Conservation (phyloP, 352 stramenopile genomes). For the Globisporangium recalcitrans region DNA sequence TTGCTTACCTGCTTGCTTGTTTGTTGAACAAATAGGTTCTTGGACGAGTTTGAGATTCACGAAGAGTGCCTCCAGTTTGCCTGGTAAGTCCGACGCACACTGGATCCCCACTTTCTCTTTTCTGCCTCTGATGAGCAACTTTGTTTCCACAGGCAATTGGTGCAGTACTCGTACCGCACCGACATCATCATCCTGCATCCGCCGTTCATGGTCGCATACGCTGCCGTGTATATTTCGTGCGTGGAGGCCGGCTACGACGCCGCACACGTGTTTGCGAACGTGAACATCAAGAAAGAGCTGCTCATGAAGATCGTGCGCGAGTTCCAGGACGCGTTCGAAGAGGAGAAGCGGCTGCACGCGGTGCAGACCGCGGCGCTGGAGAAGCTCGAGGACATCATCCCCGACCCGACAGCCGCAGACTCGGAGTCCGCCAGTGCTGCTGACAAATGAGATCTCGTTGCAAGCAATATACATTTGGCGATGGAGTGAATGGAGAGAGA, state of each 20-base stretch:
- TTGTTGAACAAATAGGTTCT: constrained; percentile 32
- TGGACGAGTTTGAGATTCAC: constrained; percentile 83
- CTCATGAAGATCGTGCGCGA: constrained; percentile 76
- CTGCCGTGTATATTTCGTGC: constrained; percentile 72
- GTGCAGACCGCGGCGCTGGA: constrained; percentile 60
- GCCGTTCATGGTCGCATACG: constrained; percentile 87
- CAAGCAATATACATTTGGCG: neutral
- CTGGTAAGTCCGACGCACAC: constrained; percentile 37
- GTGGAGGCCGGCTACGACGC: constrained; percentile 74
- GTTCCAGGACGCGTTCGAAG: constrained; percentile 70
- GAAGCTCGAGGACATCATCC: constrained; percentile 79
- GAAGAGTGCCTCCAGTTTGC: constrained; percentile 82
- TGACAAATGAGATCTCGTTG: constrained; percentile 21
- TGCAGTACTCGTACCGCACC: constrained; percentile 85
- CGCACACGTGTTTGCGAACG: constrained; percentile 60
- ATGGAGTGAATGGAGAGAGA: neutral
- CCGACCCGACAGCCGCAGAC: constrained; percentile 41
- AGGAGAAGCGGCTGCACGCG: constrained; percentile 62
- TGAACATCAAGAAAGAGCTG: constrained; percentile 83
- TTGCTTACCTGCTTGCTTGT: neutral
- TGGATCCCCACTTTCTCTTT: neutral
- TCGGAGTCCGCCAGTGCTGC: neutral
- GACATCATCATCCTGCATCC: constrained; percentile 83
- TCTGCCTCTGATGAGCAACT: neutral
- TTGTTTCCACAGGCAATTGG: constrained; percentile 56